Evolutionary conservation across 106 monocot genomes (phyloP).

Genomic region (Acanthochlamys bracteata): DNA sequence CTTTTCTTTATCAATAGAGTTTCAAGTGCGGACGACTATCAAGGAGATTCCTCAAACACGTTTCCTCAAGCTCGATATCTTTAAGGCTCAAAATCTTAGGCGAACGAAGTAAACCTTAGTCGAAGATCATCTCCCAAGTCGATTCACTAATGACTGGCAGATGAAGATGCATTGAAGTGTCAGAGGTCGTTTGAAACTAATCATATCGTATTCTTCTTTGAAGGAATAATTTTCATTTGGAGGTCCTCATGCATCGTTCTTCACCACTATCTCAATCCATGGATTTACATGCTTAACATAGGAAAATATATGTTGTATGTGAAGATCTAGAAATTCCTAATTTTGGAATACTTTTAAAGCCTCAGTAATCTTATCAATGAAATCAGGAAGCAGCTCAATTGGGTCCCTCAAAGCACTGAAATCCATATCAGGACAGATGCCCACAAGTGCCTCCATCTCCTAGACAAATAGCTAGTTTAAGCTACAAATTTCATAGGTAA

Average conservation of each 20-base stretch:
- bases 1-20: neutral
- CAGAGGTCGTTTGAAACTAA: neutral
- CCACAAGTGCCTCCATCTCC: conserved; percentile 21
- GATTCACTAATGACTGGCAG: neutral
- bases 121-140: neutral
- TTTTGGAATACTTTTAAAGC: neutral
- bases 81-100: neutral
- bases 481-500: conserved; percentile 7
- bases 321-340: neutral
- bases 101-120: neutral
- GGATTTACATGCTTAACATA: neutral
- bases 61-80: neutral
- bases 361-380: neutral
- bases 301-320: neutral
- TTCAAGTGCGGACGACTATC: neutral
- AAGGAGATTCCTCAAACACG: neutral
- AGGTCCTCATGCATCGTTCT: neutral
- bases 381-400: neutral
- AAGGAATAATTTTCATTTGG: neutral
- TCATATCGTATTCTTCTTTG: neutral
- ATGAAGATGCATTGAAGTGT: neutral
- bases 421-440: conserved; percentile 2
- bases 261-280: neutral
- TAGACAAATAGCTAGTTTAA: conserved; percentile 9
- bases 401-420: neutral